A percentile compares a stretch with the other conserved stretches of the same genome.
These are phyloP conservation scores for Phytophthora colocasiae DNA, from an alignment of 352 stramenopile species.

Conservation along the genomic window DNA sequence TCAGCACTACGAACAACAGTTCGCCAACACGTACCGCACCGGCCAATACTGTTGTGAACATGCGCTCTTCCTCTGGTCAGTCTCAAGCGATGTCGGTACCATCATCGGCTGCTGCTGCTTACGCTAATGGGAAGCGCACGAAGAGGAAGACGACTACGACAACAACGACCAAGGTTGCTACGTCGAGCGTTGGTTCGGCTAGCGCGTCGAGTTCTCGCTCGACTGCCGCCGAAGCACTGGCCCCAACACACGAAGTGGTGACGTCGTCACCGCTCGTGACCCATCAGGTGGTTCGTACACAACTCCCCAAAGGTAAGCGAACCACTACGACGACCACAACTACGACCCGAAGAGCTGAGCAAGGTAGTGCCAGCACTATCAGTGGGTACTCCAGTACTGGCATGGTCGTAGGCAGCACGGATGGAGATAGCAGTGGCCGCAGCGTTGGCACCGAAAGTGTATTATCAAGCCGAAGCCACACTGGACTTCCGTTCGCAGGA, in stretches of 20 bases:
- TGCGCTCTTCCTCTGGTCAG: slow-evolving; percentile 6
- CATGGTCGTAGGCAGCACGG: slow-evolving; percentile 7
- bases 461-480: slow-evolving; percentile 17
- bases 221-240: slow-evolving; percentile 15
- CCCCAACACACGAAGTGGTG: slow-evolving; percentile 21
- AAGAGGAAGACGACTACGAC: slow-evolving; percentile 27
- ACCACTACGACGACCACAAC: slow-evolving; percentile 28
- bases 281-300: slow-evolving; percentile 30
- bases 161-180: slow-evolving; percentile 17
- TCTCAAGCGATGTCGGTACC: slow-evolving; percentile 8
- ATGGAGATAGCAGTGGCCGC: slow-evolving; percentile 13
- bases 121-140: slow-evolving; percentile 18
- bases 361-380: slow-evolving; percentile 12
- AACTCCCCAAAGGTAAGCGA: slow-evolving; percentile 26
- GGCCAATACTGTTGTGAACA: slow-evolving; percentile 34
- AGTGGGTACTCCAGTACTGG: not conserved
- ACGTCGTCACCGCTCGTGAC: slow-evolving; percentile 28
- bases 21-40: slow-evolving; percentile 21
- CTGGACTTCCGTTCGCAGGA: slow-evolving; percentile 5
- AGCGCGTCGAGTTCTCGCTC: not conserved
- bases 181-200: slow-evolving; percentile 11
- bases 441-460: slow-evolving; percentile 16
- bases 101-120: slow-evolving; percentile 11
- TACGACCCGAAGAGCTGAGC: slow-evolving; percentile 17
- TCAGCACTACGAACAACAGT: slow-evolving; percentile 32